Evolutionary conservation across 2,329 filamentous ascomycete genomes (phyloP).

Genomic region (Aspergillus costaricaensis): DNA sequence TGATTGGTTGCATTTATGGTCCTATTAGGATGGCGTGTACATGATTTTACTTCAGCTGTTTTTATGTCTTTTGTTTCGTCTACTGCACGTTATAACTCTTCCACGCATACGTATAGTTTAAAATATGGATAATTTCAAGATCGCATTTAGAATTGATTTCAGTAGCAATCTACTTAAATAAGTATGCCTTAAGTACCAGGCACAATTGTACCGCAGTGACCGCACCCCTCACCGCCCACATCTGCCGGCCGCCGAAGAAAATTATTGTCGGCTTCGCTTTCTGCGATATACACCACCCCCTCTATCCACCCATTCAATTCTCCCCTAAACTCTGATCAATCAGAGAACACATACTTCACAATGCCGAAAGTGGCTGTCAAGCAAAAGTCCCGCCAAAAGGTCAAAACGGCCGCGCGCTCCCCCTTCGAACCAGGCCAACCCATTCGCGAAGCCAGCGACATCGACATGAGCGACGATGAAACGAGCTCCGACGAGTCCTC

Average conservation of each 20-base stretch:
- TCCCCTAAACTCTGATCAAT: not conserved
- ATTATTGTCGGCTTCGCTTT: conserved; percentile 29
- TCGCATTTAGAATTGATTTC: not conserved
- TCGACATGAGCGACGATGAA: conserved; percentile 29
- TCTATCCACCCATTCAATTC: not conserved
- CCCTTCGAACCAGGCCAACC: conserved; percentile 26
- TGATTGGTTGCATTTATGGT: conserved; percentile 1
- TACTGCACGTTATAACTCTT: not conserved
- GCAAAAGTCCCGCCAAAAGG: conserved; percentile 32
- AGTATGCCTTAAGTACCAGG: conserved; percentile 8
- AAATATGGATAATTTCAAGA: too few species aligned
- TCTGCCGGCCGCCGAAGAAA: conserved; percentile 36
- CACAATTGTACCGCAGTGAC: conserved; percentile 11
- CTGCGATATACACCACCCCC: not conserved
- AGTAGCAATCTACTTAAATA: not conserved
- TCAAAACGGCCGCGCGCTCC: conserved; percentile 24
- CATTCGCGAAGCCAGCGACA: conserved; percentile 24
- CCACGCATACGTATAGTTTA: not conserved
- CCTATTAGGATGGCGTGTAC: not conserved
- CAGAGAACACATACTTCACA: not conserved
- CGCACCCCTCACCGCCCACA: conserved; percentile 31
- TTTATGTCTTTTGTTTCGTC: not conserved
- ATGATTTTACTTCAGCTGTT: not conserved
- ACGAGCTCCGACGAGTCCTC: conserved; percentile 26
- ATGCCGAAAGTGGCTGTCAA: conserved; percentile 35